Conservation (phyloP, 2,329 filamentous ascomycete genomes). For the Huntiella omanensis region DNA sequence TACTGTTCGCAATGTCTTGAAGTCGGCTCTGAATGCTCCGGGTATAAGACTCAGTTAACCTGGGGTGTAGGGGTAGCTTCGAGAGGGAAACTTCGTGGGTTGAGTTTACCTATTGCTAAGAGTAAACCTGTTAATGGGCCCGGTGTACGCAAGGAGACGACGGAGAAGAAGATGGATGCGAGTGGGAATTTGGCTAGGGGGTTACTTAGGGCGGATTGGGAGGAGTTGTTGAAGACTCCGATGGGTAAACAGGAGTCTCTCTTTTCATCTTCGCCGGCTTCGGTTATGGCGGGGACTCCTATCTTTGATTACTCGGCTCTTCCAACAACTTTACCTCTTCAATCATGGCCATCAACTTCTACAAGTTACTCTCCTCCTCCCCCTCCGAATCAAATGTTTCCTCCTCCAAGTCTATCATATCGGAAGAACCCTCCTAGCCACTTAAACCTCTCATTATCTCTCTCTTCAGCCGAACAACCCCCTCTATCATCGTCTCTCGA, state of each 20-base stretch:
- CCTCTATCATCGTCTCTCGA: slow-evolving; percentile 36
- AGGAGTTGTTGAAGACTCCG: not conserved
- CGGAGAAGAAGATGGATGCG: not conserved
- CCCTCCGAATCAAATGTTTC: slow-evolving; percentile 24
- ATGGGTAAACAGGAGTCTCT: not conserved
- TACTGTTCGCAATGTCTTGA: slow-evolving; percentile 94
- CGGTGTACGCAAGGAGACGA: slow-evolving; percentile 29
- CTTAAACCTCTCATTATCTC: slow-evolving; percentile 25
- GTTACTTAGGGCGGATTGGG: not conserved
- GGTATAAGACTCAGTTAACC: slow-evolving; percentile 90
- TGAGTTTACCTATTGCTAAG: slow-evolving; percentile 55
- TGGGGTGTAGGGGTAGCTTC: slow-evolving; percentile 95
- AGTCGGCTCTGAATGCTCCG: slow-evolving; percentile 77
- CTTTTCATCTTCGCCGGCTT: not conserved
- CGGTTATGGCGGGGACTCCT: not conserved
- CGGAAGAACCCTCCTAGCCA: slow-evolving; percentile 21
- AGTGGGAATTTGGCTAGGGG: not conserved
- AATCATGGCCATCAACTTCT: not conserved
- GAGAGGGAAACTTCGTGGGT: slow-evolving; percentile 77
- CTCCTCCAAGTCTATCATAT: slow-evolving; percentile 15
- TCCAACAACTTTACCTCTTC: not conserved
- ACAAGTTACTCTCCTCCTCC: slow-evolving; percentile 20
- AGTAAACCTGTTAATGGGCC: slow-evolving; percentile 19
- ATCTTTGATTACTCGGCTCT: not conserved
- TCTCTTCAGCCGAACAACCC: slow-evolving; percentile 16